A percentile compares a stretch with the other conserved stretches of the same genome.
These are phyloP conservation scores for Aspergillus asperescens DNA, from an alignment of 495 filamentous ascomycete species.

Conservation along the genomic window DNA sequence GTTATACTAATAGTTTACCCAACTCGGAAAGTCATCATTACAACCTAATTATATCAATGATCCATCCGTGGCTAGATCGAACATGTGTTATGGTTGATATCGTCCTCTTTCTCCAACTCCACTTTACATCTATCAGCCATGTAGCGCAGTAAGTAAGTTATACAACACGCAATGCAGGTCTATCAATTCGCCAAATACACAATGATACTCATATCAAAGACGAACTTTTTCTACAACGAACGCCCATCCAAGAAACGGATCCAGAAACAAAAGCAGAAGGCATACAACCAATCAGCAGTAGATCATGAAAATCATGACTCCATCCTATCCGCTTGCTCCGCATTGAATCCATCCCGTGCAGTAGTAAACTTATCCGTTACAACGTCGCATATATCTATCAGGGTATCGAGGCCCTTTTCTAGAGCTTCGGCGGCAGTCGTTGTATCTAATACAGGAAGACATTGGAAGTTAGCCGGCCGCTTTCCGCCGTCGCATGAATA, in stretches of 20 bases:
- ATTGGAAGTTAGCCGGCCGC: slow-evolving; percentile 5
- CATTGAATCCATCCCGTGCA: slow-evolving; percentile 59
- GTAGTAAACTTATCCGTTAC: slow-evolving; percentile 77
- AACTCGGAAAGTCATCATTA: too few species aligned
- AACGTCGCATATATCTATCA: slow-evolving; percentile 88
- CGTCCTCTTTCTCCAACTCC: too few species aligned
- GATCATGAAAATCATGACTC: slow-evolving; percentile 19
- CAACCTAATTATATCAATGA: too few species aligned
- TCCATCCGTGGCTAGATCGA: too few species aligned
- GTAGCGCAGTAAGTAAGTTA: too few species aligned
- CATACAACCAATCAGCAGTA: too few species aligned
- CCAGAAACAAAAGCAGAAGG: slow-evolving; percentile 1
- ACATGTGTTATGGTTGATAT: too few species aligned
- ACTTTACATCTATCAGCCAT: too few species aligned
- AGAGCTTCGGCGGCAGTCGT: slow-evolving; percentile 78
- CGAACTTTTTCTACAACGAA: slow-evolving; percentile 15
- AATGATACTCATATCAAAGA: neutral
- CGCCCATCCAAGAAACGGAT: slow-evolving; percentile 13
- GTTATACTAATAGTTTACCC: too few species aligned
- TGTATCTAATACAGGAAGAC: too few species aligned
- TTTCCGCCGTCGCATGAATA: too few species aligned
- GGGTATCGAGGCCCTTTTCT: slow-evolving; percentile 80
- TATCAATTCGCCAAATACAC: slow-evolving; percentile 1
- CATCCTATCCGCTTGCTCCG: slow-evolving; percentile 34
- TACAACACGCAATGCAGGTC: neutral